A percentile compares a stretch with the other conserved stretches of the same genome.
These are phyloP conservation scores for Colletotrichum sp. DNA, from an alignment of 2,329 filamentous ascomycete species.

Conservation along the genomic window DNA sequence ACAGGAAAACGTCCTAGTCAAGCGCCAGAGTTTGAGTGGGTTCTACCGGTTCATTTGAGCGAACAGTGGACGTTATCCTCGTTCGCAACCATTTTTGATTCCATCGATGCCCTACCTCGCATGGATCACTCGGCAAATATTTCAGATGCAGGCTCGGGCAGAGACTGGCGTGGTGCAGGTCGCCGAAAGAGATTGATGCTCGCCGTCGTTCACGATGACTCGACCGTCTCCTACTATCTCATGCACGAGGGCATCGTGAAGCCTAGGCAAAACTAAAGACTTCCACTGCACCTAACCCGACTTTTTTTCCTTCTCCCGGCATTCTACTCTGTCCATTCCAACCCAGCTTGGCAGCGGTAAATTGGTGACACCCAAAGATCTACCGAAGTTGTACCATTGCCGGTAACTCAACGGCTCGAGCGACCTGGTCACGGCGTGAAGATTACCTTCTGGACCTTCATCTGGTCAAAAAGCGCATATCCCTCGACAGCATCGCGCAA, in stretches of 20 bases:
- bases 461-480: conserved; percentile 75
- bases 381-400: background rate
- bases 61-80: conserved; percentile 74
- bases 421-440: conserved; percentile 56
- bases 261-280: conserved; percentile 74
- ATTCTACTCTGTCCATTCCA: background rate
- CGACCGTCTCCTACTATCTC: conserved; percentile 84
- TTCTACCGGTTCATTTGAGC: conserved; percentile 73
- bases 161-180: conserved; percentile 47
- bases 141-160: conserved; percentile 29
- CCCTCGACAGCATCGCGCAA: conserved; percentile 69
- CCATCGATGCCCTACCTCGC: conserved; percentile 48
- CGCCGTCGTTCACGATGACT: conserved; percentile 78
- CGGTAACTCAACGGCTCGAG: background rate
- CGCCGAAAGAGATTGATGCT: conserved; percentile 74
- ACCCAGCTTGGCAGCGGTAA: background rate
- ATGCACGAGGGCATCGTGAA: conserved; percentile 89
- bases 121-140: conserved; percentile 4
- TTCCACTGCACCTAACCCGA: background rate
- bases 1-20: conserved; percentile 51
- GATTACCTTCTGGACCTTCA: conserved; percentile 76
- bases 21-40: conserved; percentile 73
- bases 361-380: background rate
- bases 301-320: background rate
- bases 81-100: conserved; percentile 75